A percentile compares a stretch with the other conserved stretches of the same genome.
Conservation (phyloP, 2,329 filamentous ascomycete species). For the Venturia aucupariae region DNA sequence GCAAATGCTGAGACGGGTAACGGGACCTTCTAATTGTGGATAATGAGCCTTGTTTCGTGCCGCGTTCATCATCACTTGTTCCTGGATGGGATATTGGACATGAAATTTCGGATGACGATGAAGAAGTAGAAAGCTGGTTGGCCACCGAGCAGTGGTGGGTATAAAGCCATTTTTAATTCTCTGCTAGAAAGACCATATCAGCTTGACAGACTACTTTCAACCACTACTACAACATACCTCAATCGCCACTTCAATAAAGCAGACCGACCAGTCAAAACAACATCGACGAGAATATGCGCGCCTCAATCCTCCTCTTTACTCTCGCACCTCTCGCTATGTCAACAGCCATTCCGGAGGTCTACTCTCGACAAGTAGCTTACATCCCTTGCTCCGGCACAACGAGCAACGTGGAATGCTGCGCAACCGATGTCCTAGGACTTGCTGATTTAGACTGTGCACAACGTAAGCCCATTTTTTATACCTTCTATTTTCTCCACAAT, state of each 20-base stretch:
- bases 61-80: neutral
- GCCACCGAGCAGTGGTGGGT: neutral
- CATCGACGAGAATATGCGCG: constrained; percentile 1
- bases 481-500: no score
- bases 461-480: constrained; percentile 34
- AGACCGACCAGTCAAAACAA: neutral
- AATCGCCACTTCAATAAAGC: neutral
- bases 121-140: neutral
- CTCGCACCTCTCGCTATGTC: constrained; percentile 1
- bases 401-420: constrained; percentile 46
- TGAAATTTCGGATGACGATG: neutral
- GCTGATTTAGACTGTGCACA: constrained; percentile 47
- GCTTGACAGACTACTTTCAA: neutral
- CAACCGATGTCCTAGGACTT: constrained; percentile 51
- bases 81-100: neutral
- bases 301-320: constrained; percentile 8
- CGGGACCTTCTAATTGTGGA: neutral
- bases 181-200: neutral
- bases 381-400: constrained; percentile 26
- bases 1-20: neutral
- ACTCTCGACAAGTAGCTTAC: constrained; percentile 2
- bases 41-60: neutral
- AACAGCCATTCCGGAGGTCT: constrained; percentile 19
- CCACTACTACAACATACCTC: neutral
- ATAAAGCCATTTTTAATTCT: neutral